Base-by-base conservation (phyloP, 441 rosid species). In the Jatropha podagrica region DNA sequence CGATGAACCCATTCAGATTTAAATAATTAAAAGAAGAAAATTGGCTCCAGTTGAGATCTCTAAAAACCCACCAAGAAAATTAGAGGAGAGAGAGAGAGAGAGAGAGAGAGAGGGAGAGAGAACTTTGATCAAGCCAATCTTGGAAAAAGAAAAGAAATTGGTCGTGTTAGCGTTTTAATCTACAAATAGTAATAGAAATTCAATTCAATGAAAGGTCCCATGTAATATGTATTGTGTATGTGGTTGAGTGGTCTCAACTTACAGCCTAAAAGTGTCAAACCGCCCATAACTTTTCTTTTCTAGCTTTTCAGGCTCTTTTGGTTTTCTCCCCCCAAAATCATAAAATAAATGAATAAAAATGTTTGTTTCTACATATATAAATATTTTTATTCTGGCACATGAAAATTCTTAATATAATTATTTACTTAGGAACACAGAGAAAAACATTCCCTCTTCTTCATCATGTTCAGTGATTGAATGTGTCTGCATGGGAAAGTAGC, bases 251-350 rank as follows among this genome's bases (percentile, higher is more conserved):
- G 82, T 56, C 74, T 72, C 81, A 65, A 73, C 40, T 79, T 86
- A 84, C 98, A 93, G 91, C 92, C 91, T 86, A 84, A 91, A 93
- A 90, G 98, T 74, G 66, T 72, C 81, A 79, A 62, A 69, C 77
- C 75, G 71, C 80, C 76, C 80, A 44, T 52, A n/a, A 55, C 73
- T 54, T 54, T 54, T 15, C 58, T 54, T 54, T 54, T 54, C 58
- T 17, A 15, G 20, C 20, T 55, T 79, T 67, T 78, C 74, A 37
- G 62, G 17, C 71, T 74, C 42, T 41, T 64, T 40, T 52, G 15
- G 63, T 70, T 67, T 55, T 65, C 26, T n/a, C 68, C 32, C 2
- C 41, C 54, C 44, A 26, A 27, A 56, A 23, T 20, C 20, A 38
- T 5, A 62, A 59, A 41, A n/a, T 44, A 2, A 67, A 63, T 7